Evolutionary conservation across 495 filamentous ascomycete genomes (phyloP).

Genomic region (Aspergillus olivimuriae): DNA sequence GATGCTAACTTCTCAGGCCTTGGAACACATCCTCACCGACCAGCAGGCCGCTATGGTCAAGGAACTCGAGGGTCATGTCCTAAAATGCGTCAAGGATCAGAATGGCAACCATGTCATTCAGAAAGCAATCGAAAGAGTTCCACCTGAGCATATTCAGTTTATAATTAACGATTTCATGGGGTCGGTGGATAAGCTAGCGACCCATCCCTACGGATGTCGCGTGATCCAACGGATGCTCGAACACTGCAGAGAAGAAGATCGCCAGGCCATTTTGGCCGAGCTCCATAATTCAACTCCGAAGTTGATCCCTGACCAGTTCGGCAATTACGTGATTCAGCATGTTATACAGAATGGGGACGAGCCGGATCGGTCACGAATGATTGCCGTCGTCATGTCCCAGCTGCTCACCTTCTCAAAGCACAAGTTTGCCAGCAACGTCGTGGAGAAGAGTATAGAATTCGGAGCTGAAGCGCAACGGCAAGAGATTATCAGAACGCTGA

Average conservation of each 20-base stretch:
- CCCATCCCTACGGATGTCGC: slow-evolving; percentile 83
- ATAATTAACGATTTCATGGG: slow-evolving; percentile 81
- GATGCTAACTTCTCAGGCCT: slow-evolving; percentile 52
- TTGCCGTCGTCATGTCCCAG: slow-evolving; percentile 63
- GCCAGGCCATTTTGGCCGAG: slow-evolving; percentile 66
- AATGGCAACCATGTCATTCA: slow-evolving; percentile 98
- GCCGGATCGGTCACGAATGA: slow-evolving; percentile 67
- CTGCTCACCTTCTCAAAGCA: slow-evolving; percentile 79
- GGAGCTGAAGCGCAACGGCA: slow-evolving; percentile 63
- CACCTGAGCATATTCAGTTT: slow-evolving; percentile 74
- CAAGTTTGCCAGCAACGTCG: slow-evolving; percentile 96
- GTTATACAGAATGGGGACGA: slow-evolving; percentile 77
- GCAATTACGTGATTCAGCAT: slow-evolving; percentile 96
- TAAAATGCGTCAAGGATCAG: slow-evolving; percentile 78
- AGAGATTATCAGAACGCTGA: slow-evolving; percentile 64
- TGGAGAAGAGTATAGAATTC: slow-evolving; percentile 84
- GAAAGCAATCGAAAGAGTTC: slow-evolving; percentile 85
- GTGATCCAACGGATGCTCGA: slow-evolving; percentile 93
- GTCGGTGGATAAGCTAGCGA: slow-evolving; percentile 70
- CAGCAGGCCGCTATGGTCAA: slow-evolving; percentile 81
- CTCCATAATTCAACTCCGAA: slow-evolving; percentile 63
- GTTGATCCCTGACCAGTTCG: slow-evolving; percentile 84
- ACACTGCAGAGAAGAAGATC: slow-evolving; percentile 67
- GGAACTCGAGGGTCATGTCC: slow-evolving; percentile 73
- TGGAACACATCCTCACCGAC: slow-evolving; percentile 86